Conservation (phyloP, 129 eudicot genomes). For the Glebionis coronaria region DNA sequence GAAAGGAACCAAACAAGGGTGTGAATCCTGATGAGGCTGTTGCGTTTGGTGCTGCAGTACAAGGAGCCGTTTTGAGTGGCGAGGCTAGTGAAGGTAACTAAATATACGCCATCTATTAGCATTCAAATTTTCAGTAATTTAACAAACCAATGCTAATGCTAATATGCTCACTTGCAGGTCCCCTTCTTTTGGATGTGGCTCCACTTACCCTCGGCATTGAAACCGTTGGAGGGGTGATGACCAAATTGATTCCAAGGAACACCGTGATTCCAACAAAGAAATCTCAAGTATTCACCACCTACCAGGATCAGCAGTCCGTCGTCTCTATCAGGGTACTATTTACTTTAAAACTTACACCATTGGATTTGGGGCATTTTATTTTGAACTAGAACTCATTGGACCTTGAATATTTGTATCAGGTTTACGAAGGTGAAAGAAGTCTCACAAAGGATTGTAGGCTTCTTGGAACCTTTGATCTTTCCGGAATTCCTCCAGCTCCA, state of each 20-base stretch:
- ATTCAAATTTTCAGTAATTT: not conserved
- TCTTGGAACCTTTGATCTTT: conserved; percentile 51
- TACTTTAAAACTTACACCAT: conserved; percentile 30
- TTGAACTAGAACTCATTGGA: conserved; percentile 48
- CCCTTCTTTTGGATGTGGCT: conserved; percentile 58
- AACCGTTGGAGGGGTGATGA: conserved; percentile 68
- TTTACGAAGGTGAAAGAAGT: conserved; percentile 61
- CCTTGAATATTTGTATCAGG: conserved; percentile 41
- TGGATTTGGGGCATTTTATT: conserved; percentile 13
- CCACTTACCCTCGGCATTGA: conserved; percentile 63
- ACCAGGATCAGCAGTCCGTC: no score
- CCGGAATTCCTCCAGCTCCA: conserved; percentile 56
- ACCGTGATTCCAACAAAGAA: conserved; percentile 59
- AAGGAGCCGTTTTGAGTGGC: conserved; percentile 53
- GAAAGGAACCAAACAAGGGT: conserved; percentile 85
- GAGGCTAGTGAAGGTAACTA: conserved; percentile 53
- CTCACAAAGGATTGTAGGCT: conserved; percentile 51
- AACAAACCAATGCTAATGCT: not conserved
- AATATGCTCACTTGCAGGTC: conserved; percentile 19
- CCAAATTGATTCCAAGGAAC: conserved; percentile 65
- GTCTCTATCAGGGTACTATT: no score
- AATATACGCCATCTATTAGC: no score
- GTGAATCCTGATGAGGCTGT: conserved; percentile 95
- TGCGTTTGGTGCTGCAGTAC: conserved; percentile 89
- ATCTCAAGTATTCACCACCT: conserved; percentile 29